phyloP scores from a whole-genome alignment of 352 stramenopile genomes.

The Phytophthora tubulina region DNA sequence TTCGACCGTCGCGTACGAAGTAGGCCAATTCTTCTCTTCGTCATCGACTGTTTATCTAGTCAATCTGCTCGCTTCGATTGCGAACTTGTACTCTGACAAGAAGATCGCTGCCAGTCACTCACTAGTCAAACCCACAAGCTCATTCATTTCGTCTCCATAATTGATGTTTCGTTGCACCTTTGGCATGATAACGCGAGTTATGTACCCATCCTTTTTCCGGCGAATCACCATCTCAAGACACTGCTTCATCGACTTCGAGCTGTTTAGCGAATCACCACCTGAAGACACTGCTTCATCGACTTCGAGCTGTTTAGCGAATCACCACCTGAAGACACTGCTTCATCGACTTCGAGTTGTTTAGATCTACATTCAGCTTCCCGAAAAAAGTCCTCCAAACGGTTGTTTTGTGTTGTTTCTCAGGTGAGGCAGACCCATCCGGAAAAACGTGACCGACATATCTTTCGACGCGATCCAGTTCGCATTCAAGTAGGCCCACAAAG shows the following conservation, averaged over 20 bases:
- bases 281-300: no score
- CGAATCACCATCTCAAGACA: neutral
- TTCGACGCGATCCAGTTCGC: neutral
- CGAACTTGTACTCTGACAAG: constrained; percentile 7
- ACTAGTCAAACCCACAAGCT: constrained; percentile 9
- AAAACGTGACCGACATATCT: constrained; percentile 6
- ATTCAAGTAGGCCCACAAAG: neutral
- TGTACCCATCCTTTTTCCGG: neutral
- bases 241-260: no score
- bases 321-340: neutral
- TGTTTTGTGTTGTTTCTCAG: constrained; percentile 25
- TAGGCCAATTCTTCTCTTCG: neutral
- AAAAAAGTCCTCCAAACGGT: constrained; percentile 11
- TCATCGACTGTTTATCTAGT: neutral
- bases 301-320: constrained; percentile 1
- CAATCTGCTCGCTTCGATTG: neutral
- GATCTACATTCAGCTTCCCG: constrained; percentile 7
- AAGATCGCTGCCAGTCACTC: constrained; percentile 2
- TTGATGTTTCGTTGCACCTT: neutral
- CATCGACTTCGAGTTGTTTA: neutral
- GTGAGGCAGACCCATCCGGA: constrained; percentile 6
- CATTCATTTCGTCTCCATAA: constrained; percentile 9
- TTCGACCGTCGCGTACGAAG: neutral
- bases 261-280: no score
- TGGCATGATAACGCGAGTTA: neutral